Evolutionary conservation across 306 rosid genomes (phyloP), one percentile per base, ranked within the genome.

Genomic region (Dalbergia cochinchinensis): DNA sequence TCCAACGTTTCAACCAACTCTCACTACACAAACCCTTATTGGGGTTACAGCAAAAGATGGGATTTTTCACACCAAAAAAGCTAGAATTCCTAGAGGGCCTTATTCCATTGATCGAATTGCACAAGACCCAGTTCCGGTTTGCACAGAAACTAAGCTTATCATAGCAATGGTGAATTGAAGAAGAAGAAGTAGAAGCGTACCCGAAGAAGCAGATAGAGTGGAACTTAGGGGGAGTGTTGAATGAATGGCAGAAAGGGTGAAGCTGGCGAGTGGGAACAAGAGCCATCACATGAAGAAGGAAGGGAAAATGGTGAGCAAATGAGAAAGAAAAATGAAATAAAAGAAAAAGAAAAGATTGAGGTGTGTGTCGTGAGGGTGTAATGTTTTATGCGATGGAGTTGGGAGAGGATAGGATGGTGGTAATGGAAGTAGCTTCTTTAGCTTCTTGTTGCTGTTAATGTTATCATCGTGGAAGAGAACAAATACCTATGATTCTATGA

Each of bases 1-100:
- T 91, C 98, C 99, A 93, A 34, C 54, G 84, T 19, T 79, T 90
- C 78, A 93, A 81, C 99, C 99, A 95, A 62, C 73, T 84, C 16
- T 65, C 12, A 47, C 64, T 51, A 66, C 85, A 86, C 35, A 90
- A 74, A 50, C 47, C 79, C 13, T 50, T 87, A 6, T 55, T 39
- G 22, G 48, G 45, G 65, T 33, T 82, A 71, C 44, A 67, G 7
- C 48, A 65, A 72, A 70, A 76, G 73, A 71, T 4, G 69, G 88
- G 83, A 16, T 42, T 83, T 74, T 68, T 86, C 4, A 54, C 39
- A 44, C 53, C 6, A 47, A 71, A 11, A 44, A 84, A 72, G 75
- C 63, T 61, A n/a, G 78, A 85, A 74, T 82, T 86, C 57, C 79
- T 82, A 4, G 50, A 16, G 50, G 81, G 80, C 67, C 73, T 75